Evolutionary conservation across 441 rosid species (phyloP).

Genomic region (Breynia disticha): DNA sequence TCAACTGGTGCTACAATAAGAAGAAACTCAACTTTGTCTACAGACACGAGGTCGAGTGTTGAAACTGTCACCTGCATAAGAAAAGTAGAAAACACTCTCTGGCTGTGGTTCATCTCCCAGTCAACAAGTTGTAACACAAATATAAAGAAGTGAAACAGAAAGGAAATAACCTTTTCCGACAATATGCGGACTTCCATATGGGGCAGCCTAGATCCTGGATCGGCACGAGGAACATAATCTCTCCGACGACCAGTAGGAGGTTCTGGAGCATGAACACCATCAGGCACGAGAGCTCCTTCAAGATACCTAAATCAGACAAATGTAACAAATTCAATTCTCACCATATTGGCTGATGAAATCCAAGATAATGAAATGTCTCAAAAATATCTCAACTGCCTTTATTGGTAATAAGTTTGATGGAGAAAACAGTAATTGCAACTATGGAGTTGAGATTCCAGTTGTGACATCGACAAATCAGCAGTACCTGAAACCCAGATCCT

Average conservation of each 20-base stretch:
- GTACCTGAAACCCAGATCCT: slow-evolving; percentile 98
- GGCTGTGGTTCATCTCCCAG: too few relatives aligned
- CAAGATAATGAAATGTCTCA: too few relatives aligned
- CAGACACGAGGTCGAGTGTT: slow-evolving; percentile 58
- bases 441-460: not conserved
- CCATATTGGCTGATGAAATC: not conserved
- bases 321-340: not conserved
- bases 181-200: slow-evolving; percentile 54
- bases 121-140: too few relatives aligned
- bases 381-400: too few relatives aligned
- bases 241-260: slow-evolving; percentile 68
- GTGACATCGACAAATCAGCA: not conserved
- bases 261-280: slow-evolving; percentile 19
- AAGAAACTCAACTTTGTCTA: slow-evolving; percentile 67
- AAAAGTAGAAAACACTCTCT: too few relatives aligned
- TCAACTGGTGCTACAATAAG: slow-evolving; percentile 59
- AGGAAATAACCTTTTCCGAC: slow-evolving; percentile 35
- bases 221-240: slow-evolving; percentile 72
- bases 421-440: not conserved
- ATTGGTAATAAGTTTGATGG: not conserved
- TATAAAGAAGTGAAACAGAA: not conserved
- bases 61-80: slow-evolving; percentile 40
- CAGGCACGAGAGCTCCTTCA: slow-evolving; percentile 71
- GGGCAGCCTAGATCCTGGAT: slow-evolving; percentile 84
- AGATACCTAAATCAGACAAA: slow-evolving; percentile 42